phyloP scores from a whole-genome alignment of 345 rosid species.

The Adansonia digitata region DNA sequence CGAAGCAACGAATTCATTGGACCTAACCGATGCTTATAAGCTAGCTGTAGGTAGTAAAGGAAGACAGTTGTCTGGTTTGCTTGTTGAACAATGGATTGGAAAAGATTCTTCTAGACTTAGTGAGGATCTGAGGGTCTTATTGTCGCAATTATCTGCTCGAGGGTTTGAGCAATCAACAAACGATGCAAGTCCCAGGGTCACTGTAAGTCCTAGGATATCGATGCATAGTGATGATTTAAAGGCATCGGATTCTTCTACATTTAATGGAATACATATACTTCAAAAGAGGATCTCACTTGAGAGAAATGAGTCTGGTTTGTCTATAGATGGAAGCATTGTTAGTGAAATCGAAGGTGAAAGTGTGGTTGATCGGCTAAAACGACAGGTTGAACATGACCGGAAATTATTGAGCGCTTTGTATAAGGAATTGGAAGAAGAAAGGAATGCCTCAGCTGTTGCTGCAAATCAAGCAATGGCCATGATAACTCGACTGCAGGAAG shows the following conservation, averaged over 20 bases:
- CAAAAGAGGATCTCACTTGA: conserved; percentile 71
- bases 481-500: conserved; percentile 96
- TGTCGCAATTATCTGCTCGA: conserved; percentile 75
- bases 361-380: conserved; percentile 60
- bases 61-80: conserved; percentile 48
- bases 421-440: conserved; percentile 92
- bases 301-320: conserved; percentile 79
- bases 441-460: conserved; percentile 79
- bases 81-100: conserved; percentile 58
- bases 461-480: conserved; percentile 98
- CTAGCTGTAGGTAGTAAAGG: conserved; percentile 54
- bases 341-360: conserved; percentile 93
- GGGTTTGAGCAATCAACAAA: conserved; percentile 50
- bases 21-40: conserved; percentile 85
- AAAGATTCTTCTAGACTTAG: conserved; percentile 71
- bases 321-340: conserved; percentile 70
- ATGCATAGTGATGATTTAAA: conserved; percentile 45
- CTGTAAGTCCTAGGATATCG: conserved; percentile 34
- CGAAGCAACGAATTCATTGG: conserved; percentile 38
- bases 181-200: conserved; percentile 55
- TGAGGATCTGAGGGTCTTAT: conserved; percentile 62
- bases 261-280: conserved; percentile 47
- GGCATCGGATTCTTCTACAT: conserved; percentile 36
- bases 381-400: conserved; percentile 81
- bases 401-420: conserved; percentile 49